Percentiles rank a stretch among this genome's conserved stretches.
These are phyloP conservation scores for Fonsecaea pugnacius DNA, from an alignment of 2,329 filamentous ascomycete genomes.

Conservation along the genomic window DNA sequence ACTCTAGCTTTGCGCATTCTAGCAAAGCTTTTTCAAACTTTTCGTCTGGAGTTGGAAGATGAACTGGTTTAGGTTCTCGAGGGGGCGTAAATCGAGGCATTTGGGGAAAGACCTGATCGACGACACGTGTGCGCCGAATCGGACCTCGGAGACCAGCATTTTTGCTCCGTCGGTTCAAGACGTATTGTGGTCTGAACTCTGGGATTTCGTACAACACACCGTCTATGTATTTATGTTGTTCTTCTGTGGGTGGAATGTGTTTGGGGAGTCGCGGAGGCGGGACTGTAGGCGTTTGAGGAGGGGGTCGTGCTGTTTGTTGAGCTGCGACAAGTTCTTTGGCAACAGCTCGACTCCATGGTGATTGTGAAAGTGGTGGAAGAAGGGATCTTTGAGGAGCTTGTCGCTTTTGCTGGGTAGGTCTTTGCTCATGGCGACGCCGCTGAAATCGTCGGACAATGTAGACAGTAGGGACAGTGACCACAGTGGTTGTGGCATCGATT, in stretches of 20 bases:
- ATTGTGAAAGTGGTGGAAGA: constrained; percentile 13
- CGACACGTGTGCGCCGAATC: constrained; percentile 2
- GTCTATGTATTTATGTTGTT: constrained; percentile 3
- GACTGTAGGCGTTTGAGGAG: not conserved
- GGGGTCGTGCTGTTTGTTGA: not conserved
- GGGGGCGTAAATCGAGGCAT: constrained; percentile 24
- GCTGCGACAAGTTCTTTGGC: not conserved
- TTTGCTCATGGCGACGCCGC: constrained; percentile 13
- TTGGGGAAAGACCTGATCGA: constrained; percentile 9
- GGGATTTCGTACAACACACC: constrained; percentile 17
- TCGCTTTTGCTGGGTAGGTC: constrained; percentile 13
- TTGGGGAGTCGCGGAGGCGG: not conserved
- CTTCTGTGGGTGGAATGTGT: not conserved
- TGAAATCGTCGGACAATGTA: constrained; percentile 25
- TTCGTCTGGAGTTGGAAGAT: constrained; percentile 10
- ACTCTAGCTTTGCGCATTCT: constrained; percentile 10
- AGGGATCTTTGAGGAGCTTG: constrained; percentile 3
- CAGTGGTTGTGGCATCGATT: constrained; percentile 9
- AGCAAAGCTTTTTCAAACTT: not conserved
- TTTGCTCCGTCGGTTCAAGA: constrained; percentile 7
- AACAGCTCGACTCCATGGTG: constrained; percentile 25
- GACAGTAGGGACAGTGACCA: constrained; percentile 25
- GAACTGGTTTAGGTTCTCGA: not conserved
- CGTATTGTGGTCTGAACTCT: constrained; percentile 17
- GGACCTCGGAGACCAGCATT: not conserved